These are phyloP conservation scores for Vaccinium macrocarpon DNA, from an alignment of 148 eudicot genomes.

Conservation along the genomic window DNA sequence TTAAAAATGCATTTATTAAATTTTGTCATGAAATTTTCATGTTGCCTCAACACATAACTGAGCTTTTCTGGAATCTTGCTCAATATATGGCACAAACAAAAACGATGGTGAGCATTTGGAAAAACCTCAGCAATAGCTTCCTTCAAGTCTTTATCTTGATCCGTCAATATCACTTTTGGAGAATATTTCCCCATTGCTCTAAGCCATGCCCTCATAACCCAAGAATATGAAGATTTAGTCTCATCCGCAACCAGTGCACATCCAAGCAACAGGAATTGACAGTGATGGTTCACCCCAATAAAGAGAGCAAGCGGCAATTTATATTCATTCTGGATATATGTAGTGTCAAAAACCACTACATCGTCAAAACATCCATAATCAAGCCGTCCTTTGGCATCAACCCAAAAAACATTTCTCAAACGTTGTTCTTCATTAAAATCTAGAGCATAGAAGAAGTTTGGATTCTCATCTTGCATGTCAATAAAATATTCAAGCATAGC, in stretches of 20 bases:
- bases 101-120: background rate
- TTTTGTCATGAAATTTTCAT: background rate
- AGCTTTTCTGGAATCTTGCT: conserved; percentile 3
- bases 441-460: background rate
- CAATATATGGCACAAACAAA: background rate
- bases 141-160: background rate
- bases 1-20: background rate
- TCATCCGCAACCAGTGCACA: conserved; percentile 5
- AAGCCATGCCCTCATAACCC: background rate
- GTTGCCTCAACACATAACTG: background rate
- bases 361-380: background rate
- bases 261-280: conserved; percentile 1
- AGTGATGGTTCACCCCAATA: conserved; percentile 3
- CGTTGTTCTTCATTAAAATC: conserved; percentile 2
- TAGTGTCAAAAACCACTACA: conserved; percentile 1
- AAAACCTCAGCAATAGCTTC: background rate
- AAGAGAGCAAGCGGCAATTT: background rate
- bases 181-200: conserved; percentile 1
- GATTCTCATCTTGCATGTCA: background rate
- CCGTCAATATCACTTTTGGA: background rate
- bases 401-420: background rate
- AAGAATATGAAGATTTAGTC: conserved; percentile 9
- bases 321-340: background rate
- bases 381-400: conserved; percentile 1
- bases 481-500: background rate